These are phyloP conservation scores for Graphium sp. DNA, from an alignment of 2,329 filamentous ascomycete genomes.

Conservation along the genomic window DNA sequence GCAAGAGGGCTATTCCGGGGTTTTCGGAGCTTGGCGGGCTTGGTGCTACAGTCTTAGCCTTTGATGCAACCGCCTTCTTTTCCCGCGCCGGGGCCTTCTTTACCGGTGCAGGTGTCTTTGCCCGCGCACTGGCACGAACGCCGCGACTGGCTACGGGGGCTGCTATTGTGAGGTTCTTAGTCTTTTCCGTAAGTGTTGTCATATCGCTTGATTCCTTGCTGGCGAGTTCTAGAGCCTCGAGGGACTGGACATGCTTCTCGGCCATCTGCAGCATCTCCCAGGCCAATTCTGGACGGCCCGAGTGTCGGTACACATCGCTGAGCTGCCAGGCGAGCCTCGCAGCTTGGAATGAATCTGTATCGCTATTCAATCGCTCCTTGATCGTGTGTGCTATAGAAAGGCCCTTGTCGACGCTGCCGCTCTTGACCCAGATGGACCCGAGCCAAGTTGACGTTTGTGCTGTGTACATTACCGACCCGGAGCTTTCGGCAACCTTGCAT, in stretches of 20 bases:
- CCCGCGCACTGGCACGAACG: conserved; percentile 9
- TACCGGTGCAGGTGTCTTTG: conserved; percentile 6
- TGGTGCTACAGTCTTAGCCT: too few species aligned
- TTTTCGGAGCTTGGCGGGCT: conserved; percentile 5
- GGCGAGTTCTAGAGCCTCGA: background rate
- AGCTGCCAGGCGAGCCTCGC: conserved; percentile 31
- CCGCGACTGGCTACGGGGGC: conserved; percentile 3
- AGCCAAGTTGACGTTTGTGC: conserved; percentile 37
- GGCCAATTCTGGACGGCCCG: conserved; percentile 25
- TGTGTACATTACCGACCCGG: conserved; percentile 41
- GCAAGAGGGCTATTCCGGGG: conserved; percentile 11
- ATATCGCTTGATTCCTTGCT: conserved; percentile 12
- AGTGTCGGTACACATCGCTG: conserved; percentile 35
- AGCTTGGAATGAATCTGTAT: conserved; percentile 6
- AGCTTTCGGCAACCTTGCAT: conserved; percentile 55
- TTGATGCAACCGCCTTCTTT: conserved; percentile 7
- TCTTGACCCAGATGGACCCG: conserved; percentile 35
- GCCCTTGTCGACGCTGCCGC: conserved; percentile 42
- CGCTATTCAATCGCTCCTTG: too few species aligned
- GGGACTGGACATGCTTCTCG: conserved; percentile 23
- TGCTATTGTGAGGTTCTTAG: background rate
- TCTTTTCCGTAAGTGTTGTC: conserved; percentile 12
- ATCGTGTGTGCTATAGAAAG: too few species aligned
- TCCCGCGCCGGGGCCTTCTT: conserved; percentile 7
- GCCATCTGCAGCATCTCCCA: conserved; percentile 26